Conservation (phyloP, 2,329 filamentous ascomycete species). For the Beauveria medogensis region DNA sequence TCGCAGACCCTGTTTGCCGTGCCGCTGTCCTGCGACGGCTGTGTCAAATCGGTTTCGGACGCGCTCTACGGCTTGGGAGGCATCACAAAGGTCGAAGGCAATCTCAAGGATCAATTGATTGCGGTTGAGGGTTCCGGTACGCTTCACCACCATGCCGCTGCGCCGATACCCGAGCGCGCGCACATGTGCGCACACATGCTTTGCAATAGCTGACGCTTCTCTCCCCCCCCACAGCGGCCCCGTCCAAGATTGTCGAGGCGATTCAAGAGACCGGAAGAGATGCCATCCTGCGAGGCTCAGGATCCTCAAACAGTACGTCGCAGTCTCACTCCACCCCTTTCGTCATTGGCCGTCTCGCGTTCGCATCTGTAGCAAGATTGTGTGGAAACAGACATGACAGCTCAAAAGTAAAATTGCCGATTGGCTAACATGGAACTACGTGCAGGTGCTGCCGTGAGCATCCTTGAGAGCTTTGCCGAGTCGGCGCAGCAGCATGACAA, state of each 20-base stretch:
- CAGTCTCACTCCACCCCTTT: background rate
- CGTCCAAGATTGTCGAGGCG: constrained; percentile 79
- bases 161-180: background rate
- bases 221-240: constrained; percentile 50
- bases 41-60: constrained; percentile 77
- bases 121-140: constrained; percentile 75
- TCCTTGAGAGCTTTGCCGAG: constrained; percentile 77
- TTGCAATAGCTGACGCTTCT: background rate
- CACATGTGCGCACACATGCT: background rate
- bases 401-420: background rate
- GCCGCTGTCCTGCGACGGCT: constrained; percentile 82
- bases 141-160: constrained; percentile 12
- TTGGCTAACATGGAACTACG: background rate
- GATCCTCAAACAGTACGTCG: constrained; percentile 67
- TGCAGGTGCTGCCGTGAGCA: constrained; percentile 78
- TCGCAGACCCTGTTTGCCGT: constrained; percentile 85
- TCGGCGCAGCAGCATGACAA: constrained; percentile 27
- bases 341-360: background rate
- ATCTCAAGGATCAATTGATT: constrained; percentile 74
- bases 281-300: constrained; percentile 86
- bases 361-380: background rate
- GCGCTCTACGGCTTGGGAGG: constrained; percentile 70
- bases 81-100: constrained; percentile 74
- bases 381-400: background rate
- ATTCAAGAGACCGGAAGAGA: constrained; percentile 88